These are phyloP conservation scores for Cyathus striatus DNA, from an alignment of 768 basidiomycete species.

Conservation along the genomic window DNA sequence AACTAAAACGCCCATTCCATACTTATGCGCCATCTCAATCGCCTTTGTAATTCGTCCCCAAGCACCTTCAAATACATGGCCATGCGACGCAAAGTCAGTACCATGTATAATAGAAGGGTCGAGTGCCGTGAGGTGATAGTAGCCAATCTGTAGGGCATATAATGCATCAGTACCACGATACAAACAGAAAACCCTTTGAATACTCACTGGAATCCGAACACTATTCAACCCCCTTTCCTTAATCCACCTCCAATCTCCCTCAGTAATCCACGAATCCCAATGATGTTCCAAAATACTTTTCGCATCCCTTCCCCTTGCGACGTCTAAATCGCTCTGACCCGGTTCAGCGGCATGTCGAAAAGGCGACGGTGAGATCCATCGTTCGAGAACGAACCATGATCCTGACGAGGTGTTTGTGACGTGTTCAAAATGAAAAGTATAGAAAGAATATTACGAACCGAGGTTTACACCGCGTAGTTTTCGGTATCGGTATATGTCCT, in stretches of 20 bases:
- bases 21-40: conserved; percentile 48
- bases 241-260: conserved; percentile 63
- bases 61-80: conserved; percentile 52
- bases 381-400: conserved; percentile 76
- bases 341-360: conserved; percentile 49
- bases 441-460: conserved; percentile 37
- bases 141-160: conserved; percentile 50
- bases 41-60: conserved; percentile 61
- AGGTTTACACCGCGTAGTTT: conserved; percentile 82
- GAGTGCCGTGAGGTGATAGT: conserved; percentile 61
- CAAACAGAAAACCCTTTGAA: conserved; percentile 20
- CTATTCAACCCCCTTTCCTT: conserved; percentile 52
- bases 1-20: conserved; percentile 70
- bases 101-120: conserved; percentile 53
- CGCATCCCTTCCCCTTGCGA: conserved; percentile 54
- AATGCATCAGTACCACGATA: neutral
- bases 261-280: conserved; percentile 70
- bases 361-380: conserved; percentile 64
- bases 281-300: conserved; percentile 50
- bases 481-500: conserved; percentile 45
- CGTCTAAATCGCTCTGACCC: conserved; percentile 64
- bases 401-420: conserved; percentile 36
- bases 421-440: neutral
- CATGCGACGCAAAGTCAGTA: conserved; percentile 59
- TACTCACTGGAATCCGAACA: conserved; percentile 53